Percentiles rank a stretch among this genome's conserved stretches.
phyloP scores from a whole-genome alignment of 2,329 filamentous ascomycete species.

The Fusarium buharicum region DNA sequence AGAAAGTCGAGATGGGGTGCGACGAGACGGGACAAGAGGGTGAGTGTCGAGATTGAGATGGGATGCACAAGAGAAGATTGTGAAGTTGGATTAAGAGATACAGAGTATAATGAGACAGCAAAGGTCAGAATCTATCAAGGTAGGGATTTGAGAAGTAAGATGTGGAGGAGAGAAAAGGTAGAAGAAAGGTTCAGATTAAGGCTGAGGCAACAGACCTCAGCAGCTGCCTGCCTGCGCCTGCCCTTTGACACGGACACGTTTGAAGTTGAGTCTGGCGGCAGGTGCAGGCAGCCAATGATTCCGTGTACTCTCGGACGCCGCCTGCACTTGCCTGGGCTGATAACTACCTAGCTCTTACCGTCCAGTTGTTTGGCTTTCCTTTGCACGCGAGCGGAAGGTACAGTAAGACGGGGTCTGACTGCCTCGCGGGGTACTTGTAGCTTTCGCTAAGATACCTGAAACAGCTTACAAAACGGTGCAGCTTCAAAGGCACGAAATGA shows the following conservation, averaged over 20 bases:
- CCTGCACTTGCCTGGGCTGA: constrained; percentile 19
- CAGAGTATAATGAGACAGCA: neutral
- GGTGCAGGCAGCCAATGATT: constrained; percentile 44
- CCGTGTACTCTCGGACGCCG: constrained; percentile 9
- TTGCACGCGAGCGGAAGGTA: constrained; percentile 16
- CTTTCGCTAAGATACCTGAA: constrained; percentile 14
- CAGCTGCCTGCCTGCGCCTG: constrained; percentile 27
- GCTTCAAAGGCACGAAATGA: constrained; percentile 4
- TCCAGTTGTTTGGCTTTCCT: constrained; percentile 7
- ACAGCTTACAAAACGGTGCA: neutral
- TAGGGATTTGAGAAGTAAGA: constrained; percentile 6
- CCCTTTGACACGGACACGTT: constrained; percentile 26
- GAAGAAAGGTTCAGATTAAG: constrained; percentile 27
- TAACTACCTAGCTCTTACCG: constrained; percentile 1
- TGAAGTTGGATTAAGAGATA: constrained; percentile 2
- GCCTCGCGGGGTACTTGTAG: constrained; percentile 18
- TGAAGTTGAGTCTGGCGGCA: constrained; percentile 36
- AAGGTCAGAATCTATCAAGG: constrained; percentile 12
- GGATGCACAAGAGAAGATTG: constrained; percentile 7
- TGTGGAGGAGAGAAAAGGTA: constrained; percentile 1
- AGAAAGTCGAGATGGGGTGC: constrained; percentile 24
- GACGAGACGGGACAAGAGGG: neutral
- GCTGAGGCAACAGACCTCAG: constrained; percentile 31
- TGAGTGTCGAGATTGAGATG: neutral
- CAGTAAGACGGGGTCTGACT: constrained; percentile 26